Conservation (phyloP, 2,329 filamentous ascomycete genomes). For the Fusarium tricinctum region DNA sequence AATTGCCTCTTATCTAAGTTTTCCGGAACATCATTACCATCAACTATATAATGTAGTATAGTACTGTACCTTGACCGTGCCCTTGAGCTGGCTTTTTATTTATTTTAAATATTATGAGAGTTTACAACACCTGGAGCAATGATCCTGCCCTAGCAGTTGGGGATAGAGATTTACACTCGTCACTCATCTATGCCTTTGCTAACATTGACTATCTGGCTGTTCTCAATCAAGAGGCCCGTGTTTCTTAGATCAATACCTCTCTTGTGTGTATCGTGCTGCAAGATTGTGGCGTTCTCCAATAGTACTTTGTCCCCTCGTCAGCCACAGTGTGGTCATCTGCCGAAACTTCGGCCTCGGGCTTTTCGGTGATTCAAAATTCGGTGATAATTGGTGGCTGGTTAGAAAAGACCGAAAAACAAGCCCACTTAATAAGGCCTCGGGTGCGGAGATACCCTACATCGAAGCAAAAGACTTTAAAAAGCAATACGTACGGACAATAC, state of each 20-base stretch:
- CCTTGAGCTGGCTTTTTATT: no score
- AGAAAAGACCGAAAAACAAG: not conserved
- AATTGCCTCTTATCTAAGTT: no score
- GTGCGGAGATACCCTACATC: not conserved
- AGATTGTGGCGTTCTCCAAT: not conserved
- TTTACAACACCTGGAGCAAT: constrained; percentile 1
- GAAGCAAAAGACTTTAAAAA: no score
- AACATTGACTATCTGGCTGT: not conserved
- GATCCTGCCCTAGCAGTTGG: not conserved
- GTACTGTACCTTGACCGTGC: no score
- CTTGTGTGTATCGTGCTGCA: constrained; percentile 11
- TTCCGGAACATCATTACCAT: no score
- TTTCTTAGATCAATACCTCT: not conserved
- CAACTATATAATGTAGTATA: no score
- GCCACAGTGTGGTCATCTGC: not conserved
- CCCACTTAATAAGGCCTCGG: not conserved
- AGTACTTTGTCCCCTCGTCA: not conserved
- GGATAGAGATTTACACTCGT: no score
- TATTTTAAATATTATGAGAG: not conserved
- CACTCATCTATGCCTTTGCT: not conserved
- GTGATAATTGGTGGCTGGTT: not conserved
- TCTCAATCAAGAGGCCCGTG: not conserved
- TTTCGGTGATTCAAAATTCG: not conserved
- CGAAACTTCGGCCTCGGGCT: not conserved
- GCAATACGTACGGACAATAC: no score